A percentile compares a stretch with the other conserved stretches of the same genome.
phyloP scores from a whole-genome alignment of 2,329 filamentous ascomycete species.

The Sarocladiaceae sp. region DNA sequence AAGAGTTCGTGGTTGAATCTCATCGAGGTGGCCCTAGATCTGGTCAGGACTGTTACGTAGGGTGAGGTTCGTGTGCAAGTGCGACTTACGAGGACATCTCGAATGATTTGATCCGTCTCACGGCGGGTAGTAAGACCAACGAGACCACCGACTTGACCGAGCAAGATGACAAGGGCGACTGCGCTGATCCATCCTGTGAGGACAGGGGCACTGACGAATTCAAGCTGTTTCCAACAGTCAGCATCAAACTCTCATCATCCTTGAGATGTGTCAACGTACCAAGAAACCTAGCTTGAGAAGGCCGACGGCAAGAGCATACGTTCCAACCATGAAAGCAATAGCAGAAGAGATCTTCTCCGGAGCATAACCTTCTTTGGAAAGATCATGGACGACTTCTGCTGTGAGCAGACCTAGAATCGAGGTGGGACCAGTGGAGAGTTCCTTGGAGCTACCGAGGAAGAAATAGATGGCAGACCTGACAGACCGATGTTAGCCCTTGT shows the following conservation, averaged over 20 bases:
- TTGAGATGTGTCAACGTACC: neutral
- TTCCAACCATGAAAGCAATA: constrained; percentile 59
- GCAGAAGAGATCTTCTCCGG: constrained; percentile 55
- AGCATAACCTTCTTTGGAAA: constrained; percentile 44
- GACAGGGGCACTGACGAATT: constrained; percentile 62
- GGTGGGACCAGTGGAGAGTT: constrained; percentile 60
- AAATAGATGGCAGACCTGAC: constrained; percentile 44
- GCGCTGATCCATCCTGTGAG: constrained; percentile 63
- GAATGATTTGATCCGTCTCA: constrained; percentile 53
- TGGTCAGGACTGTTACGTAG: neutral
- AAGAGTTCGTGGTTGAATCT: constrained; percentile 54
- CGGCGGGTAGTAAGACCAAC: constrained; percentile 51
- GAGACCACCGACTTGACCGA: constrained; percentile 60
- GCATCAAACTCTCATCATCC: neutral
- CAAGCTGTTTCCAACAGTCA: constrained; percentile 30
- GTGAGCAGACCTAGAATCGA: constrained; percentile 62
- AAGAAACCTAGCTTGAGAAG: constrained; percentile 61
- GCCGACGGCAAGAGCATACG: constrained; percentile 55
- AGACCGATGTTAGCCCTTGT: neutral
- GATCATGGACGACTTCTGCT: constrained; percentile 52
- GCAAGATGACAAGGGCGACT: constrained; percentile 60
- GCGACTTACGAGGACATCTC: constrained; percentile 46
- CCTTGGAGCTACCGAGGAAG: constrained; percentile 59
- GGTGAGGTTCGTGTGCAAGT: no score
- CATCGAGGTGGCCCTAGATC: constrained; percentile 39